These are phyloP conservation scores for Zoysia pacifica DNA, from an alignment of 176 grass and related monocot genomes.

Conservation along the genomic window DNA sequence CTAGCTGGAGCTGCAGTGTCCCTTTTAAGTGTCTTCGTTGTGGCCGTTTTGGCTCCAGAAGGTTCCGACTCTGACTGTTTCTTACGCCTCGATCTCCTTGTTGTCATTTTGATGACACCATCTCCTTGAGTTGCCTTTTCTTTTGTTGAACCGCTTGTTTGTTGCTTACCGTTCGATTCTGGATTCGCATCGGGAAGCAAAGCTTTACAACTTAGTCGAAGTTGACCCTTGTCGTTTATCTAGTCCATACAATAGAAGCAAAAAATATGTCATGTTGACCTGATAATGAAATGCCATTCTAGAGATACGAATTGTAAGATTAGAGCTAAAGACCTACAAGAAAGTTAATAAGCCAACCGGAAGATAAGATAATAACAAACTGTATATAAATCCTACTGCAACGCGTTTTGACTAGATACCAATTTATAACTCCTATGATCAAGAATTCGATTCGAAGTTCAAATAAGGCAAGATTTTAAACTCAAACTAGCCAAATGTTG, in stretches of 20 bases:
- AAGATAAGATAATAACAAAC: not conserved
- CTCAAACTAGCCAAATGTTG: conserved; percentile 3
- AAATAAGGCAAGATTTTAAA: conserved; percentile 5
- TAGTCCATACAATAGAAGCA: conserved; percentile 36
- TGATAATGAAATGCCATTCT: conserved; percentile 22
- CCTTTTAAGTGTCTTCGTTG: conserved; percentile 30
- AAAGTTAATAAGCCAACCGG: not conserved
- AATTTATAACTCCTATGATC: conserved; percentile 18
- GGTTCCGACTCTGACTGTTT: conserved; percentile 43
- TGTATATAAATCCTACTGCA: not conserved
- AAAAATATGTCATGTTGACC: conserved; percentile 10
- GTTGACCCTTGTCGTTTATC: conserved; percentile 97
- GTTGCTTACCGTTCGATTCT: conserved; percentile 52
- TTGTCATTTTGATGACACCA: conserved; percentile 43
- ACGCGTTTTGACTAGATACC: not conserved
- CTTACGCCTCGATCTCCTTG: conserved; percentile 55
- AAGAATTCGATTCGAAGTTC: not conserved
- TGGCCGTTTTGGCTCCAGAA: conserved; percentile 38
- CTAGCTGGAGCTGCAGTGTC: conserved; percentile 20
- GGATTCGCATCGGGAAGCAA: conserved; percentile 67
- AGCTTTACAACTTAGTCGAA: conserved; percentile 80
- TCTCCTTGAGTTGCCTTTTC: conserved; percentile 60
- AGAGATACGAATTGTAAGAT: not conserved
- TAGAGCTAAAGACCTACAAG: conserved; percentile 26
- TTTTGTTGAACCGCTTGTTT: conserved; percentile 47